phyloP scores from a whole-genome alignment of 345 rosid genomes.

The Brassica nigra region DNA sequence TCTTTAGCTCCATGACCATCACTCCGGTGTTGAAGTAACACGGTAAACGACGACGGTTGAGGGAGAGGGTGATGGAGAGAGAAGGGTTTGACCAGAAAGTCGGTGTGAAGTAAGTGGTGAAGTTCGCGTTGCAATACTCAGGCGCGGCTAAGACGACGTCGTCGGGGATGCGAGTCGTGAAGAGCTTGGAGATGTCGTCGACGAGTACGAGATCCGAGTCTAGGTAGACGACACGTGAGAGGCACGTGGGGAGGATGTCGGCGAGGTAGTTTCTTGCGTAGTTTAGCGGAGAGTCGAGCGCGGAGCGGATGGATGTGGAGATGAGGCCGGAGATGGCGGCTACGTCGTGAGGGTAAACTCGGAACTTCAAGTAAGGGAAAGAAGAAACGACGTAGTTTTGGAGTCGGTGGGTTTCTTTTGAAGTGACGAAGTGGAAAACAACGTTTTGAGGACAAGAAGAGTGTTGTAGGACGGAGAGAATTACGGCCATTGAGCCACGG shows the following conservation, averaged over 20 bases:
- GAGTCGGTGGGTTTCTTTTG: constrained; percentile 42
- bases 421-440: constrained; percentile 64
- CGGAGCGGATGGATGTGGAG: constrained; percentile 82
- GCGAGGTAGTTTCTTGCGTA: constrained; percentile 85
- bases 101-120: constrained; percentile 77
- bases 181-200: constrained; percentile 70
- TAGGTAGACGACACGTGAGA: constrained; percentile 64
- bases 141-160: constrained; percentile 67
- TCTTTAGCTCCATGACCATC: constrained; percentile 68
- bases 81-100: constrained; percentile 81
- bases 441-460: constrained; percentile 72
- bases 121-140: constrained; percentile 75
- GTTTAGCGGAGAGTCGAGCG: constrained; percentile 75
- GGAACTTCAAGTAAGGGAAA: constrained; percentile 70
- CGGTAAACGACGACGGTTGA: constrained; percentile 55
- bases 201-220: constrained; percentile 83
- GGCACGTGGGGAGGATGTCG: constrained; percentile 55
- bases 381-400: constrained; percentile 49
- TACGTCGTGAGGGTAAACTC: constrained; percentile 53
- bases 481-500: constrained; percentile 86
- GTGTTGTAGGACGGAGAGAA: constrained; percentile 74
- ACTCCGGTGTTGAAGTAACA: constrained; percentile 91
- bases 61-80: constrained; percentile 58
- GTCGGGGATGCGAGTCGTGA: constrained; percentile 50
- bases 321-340: constrained; percentile 66